Percentiles rank a stretch among this genome's conserved stretches.
Evolutionary conservation across 345 rosid species (phyloP).

Genomic region (Moricandia arvensis): DNA sequence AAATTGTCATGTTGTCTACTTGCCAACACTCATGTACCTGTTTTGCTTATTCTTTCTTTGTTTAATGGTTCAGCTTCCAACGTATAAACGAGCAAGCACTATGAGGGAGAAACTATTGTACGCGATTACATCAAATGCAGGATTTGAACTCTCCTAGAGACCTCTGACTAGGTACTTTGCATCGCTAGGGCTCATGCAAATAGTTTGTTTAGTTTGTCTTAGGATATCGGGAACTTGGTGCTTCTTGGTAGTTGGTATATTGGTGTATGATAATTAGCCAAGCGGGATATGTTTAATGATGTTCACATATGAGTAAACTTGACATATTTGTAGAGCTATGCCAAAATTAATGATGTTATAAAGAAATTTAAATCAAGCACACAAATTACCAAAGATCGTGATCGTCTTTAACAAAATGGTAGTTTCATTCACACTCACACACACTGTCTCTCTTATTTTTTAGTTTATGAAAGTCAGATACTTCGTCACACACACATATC

Average conservation of each 20-base stretch:
- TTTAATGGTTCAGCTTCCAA: slow-evolving; percentile 78
- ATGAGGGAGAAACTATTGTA: slow-evolving; percentile 88
- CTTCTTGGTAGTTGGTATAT: slow-evolving; percentile 11
- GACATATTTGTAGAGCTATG: neutral
- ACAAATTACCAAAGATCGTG: slow-evolving; percentile 3
- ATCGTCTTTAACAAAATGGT: slow-evolving; percentile 10
- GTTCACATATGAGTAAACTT: slow-evolving; percentile 4
- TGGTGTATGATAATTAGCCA: neutral
- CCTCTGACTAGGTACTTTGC: slow-evolving; percentile 25
- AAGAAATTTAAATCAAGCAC: slow-evolving; percentile 9
- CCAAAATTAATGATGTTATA: slow-evolving; percentile 2
- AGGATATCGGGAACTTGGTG: neutral
- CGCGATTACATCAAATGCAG: slow-evolving; percentile 91
- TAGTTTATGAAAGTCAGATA: slow-evolving; percentile 6
- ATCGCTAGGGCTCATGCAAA: neutral
- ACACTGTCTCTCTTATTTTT: slow-evolving; percentile 8
- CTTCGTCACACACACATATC: neutral
- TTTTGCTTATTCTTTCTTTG: slow-evolving; percentile 23
- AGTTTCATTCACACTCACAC: slow-evolving; percentile 20
- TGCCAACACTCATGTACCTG: slow-evolving; percentile 1
- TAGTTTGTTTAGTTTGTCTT: slow-evolving; percentile 5
- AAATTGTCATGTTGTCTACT: neutral
- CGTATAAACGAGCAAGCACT: slow-evolving; percentile 85
- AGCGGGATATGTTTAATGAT: slow-evolving; percentile 5
- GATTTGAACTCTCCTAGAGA: slow-evolving; percentile 91